These are phyloP conservation scores for Keithomyces neogunnii DNA, from an alignment of 2,329 filamentous ascomycete genomes.

Conservation along the genomic window DNA sequence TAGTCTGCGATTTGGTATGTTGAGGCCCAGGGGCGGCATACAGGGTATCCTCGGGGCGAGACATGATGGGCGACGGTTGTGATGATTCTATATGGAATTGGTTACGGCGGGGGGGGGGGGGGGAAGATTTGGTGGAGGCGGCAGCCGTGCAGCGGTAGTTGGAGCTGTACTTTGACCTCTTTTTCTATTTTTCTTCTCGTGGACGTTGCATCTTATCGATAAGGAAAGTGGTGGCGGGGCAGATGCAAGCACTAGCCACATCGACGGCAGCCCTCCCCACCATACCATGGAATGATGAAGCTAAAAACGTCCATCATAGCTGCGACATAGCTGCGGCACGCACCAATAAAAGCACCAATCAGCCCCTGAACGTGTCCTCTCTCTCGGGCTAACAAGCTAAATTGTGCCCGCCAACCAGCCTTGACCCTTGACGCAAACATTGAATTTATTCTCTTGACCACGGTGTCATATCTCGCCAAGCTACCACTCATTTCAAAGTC, in stretches of 20 bases:
- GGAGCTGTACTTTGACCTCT: neutral
- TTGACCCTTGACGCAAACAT: too few relatives aligned
- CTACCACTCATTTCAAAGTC: too few relatives aligned
- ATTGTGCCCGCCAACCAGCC: too few relatives aligned
- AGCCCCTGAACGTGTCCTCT: conserved; percentile 11
- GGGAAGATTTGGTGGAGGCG: neutral
- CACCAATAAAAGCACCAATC: neutral
- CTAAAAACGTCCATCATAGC: too few relatives aligned
- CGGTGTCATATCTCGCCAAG: too few relatives aligned
- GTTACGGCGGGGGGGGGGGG: neutral
- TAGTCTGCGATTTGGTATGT: conserved; percentile 7
- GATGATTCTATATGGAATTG: neutral
- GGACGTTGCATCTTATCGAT: conserved; percentile 9
- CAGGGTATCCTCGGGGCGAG: conserved; percentile 92
- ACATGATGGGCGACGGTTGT: conserved; percentile 54
- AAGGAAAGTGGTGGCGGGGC: conserved; percentile 1
- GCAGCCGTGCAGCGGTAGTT: neutral
- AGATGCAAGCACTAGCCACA: neutral
- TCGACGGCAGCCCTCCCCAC: too few relatives aligned
- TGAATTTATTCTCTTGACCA: too few relatives aligned
- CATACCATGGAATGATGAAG: too few relatives aligned
- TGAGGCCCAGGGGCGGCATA: conserved; percentile 33
- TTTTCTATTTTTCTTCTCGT: conserved; percentile 4
- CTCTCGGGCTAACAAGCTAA: too few relatives aligned
- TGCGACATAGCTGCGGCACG: too few relatives aligned